Evolutionary conservation across 139 green algal genomes (phyloP), one percentile per base, ranked within the genome.

Genomic region (Picochlorum sp.): DNA sequence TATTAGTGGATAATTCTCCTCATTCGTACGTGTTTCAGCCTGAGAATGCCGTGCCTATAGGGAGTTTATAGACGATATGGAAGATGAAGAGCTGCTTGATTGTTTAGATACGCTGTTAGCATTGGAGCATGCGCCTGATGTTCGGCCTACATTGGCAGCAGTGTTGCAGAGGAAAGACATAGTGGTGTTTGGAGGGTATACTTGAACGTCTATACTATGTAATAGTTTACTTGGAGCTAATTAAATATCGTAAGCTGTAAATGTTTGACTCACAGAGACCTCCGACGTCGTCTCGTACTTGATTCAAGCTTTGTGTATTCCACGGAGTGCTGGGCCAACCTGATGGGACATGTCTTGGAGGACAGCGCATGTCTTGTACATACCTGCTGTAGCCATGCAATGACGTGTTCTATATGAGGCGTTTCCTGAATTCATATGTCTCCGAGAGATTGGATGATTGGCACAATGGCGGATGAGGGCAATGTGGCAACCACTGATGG

Each of bases 1-100:
- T 98, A 62, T 97, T 98, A 58, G 84, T 98, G 18, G 93, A 98
- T 81, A 98, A 98, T 81, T 95, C 83, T 4, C 93, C 93, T 7
- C 85, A 96, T 70, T 92, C 81, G 9, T 98, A 98, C 79, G 71
- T 90, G 4, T 97, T 98, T 70, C 93, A 98, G 72, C 93, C 93
- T 0, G 85, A 88, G 47, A 98, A 98, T 72, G 93, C 93, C 3
- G 62, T 98, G 18, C 85, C 91, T 45, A 93, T 98, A 45, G 67
- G 71, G 16, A 92, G 4, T 97, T 95, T 69, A 96, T 98, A 34
- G 92, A 97, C 65, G 85, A 98, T 73, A 81, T 83, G 70, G 68
- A 88, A 20, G 92, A 98, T 62, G 49, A 70, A 62, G 71, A 95
- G 71, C 74, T 97, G 70, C 76, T 96, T 57, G 77, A 95, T 49